Percentiles rank a stretch among this genome's conserved stretches.
Evolutionary conservation across 2,329 filamentous ascomycete genomes (phyloP).

Genomic region (Aspergillus carbonarius): DNA sequence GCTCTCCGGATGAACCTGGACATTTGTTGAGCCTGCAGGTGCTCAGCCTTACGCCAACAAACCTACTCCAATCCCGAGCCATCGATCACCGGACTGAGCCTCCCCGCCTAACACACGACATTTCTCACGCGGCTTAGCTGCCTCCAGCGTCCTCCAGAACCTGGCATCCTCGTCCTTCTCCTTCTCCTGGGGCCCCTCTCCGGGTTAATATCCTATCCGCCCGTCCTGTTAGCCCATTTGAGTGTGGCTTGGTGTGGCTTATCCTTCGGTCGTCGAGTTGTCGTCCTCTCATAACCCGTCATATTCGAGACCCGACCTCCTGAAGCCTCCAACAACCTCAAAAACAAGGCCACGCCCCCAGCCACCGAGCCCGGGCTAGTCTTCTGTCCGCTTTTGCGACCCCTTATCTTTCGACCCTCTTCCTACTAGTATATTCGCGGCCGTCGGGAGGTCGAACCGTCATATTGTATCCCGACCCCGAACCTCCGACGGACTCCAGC

Average conservation of each 20-base stretch:
- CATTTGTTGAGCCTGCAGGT: constrained; percentile 11
- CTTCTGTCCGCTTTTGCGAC: constrained; percentile 7
- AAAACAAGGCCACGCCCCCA: constrained; percentile 4
- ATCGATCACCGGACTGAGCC: constrained; percentile 21
- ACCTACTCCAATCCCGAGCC: constrained; percentile 5
- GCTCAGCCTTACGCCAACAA: constrained; percentile 19
- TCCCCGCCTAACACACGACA: constrained; percentile 20
- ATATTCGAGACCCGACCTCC: constrained; percentile 12
- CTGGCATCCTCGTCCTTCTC: neutral
- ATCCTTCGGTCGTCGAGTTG: constrained; percentile 7
- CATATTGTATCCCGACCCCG: constrained; percentile 32
- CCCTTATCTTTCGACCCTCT: neutral
- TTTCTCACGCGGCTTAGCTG: constrained; percentile 23
- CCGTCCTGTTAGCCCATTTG: constrained; percentile 6
- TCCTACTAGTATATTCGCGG: constrained; percentile 12
- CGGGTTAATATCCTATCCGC: constrained; percentile 2
- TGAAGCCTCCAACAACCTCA: constrained; percentile 10
- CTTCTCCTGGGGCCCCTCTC: neutral
- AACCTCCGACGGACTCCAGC: constrained; percentile 30
- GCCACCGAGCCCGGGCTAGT: neutral
- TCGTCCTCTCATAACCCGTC: constrained; percentile 6
- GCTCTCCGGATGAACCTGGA: constrained; percentile 1
- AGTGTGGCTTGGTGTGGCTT: constrained; percentile 14
- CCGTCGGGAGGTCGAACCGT: constrained; percentile 34
- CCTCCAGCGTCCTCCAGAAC: neutral